Base-by-base conservation (phyloP, 805 yeast species). In the Kurtzmaniella cleridarum region DNA sequence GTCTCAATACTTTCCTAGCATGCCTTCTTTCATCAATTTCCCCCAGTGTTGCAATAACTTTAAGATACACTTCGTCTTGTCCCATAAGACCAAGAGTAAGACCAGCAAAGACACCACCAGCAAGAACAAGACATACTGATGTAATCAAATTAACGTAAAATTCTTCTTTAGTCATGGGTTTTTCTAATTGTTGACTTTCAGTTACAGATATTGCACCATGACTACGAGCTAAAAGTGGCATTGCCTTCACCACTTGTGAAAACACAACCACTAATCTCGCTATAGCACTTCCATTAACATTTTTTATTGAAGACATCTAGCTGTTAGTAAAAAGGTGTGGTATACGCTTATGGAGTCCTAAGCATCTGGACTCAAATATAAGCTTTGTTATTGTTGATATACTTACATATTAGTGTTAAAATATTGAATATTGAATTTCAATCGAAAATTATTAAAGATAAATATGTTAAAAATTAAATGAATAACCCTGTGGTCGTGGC, bases 81-180 rank as follows among this genome's bases (percentile, higher is more conserved):
- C 98, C 98, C 98, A 91, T 91, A 9, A 91, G 73, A 2, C 93
- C 98, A 35, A 91, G 69, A n/a, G 98, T 93, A 32, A 91, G 71
- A 6, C 95, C 95, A 4, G 95, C 95, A 70, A 87, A 87, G n/a
- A 84, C 80, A 48, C 95, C 95, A 42, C 95, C 95, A 3, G 84
- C 67, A 27, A 87, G 52, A 1, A 86, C 95, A 17, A 86, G 67
- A 16, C 66, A 47, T 5, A 74, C 70, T 1, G 93, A 81, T 11
- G 81, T 66, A 36, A 66, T 37, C 49, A 78, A 56, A 49, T 78
- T 75, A 27, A 70, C 46, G 52, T 71, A 73, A 45, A 71, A 73
- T 46, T 74, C 59, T 39, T 62, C 60, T 12, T 57, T 41, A 14
- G 70, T 55, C 59, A 68, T 52, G 2, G 48, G 39, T 33, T 40